Evolutionary conservation across 352 stramenopile genomes (phyloP).

Genomic region (Phytophthora cryptogea): DNA sequence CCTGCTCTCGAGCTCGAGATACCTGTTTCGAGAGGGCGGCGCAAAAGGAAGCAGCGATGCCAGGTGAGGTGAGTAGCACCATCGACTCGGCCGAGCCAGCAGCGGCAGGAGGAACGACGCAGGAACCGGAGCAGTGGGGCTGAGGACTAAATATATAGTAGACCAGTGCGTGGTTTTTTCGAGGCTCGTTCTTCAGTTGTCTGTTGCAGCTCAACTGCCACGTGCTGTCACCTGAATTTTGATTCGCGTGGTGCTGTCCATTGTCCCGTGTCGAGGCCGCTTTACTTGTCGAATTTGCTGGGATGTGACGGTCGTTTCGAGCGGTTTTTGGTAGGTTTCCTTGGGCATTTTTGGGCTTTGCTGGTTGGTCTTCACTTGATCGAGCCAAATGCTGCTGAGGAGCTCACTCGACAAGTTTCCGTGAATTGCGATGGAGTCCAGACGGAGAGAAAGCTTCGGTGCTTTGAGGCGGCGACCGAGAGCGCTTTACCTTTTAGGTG

Average conservation of each 20-base stretch:
- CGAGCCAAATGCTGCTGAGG: background rate
- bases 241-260: background rate
- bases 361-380: background rate
- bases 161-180: conserved; percentile 36
- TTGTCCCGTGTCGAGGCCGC: conserved; percentile 7
- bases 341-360: background rate
- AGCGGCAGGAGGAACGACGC: conserved; percentile 24
- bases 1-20: conserved; percentile 7
- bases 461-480: conserved; percentile 13
- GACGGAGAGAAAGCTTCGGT: conserved; percentile 8
- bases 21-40: background rate
- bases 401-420: conserved; percentile 20
- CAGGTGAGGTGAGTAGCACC: conserved; percentile 18
- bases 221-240: conserved; percentile 16
- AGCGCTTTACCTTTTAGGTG: conserved; percentile 27
- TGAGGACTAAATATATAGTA: conserved; percentile 44
- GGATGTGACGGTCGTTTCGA: conserved; percentile 23
- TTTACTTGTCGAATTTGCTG: conserved; percentile 18
- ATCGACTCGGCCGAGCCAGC: conserved; percentile 16
- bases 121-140: conserved; percentile 20
- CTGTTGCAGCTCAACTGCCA: conserved; percentile 13
- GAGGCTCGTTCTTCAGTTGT: conserved; percentile 18
- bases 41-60: conserved; percentile 4
- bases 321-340: conserved; percentile 23
- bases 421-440: conserved; percentile 25